Conservation (phyloP, 352 stramenopile genomes). For the Phytophthora nicotianae region DNA sequence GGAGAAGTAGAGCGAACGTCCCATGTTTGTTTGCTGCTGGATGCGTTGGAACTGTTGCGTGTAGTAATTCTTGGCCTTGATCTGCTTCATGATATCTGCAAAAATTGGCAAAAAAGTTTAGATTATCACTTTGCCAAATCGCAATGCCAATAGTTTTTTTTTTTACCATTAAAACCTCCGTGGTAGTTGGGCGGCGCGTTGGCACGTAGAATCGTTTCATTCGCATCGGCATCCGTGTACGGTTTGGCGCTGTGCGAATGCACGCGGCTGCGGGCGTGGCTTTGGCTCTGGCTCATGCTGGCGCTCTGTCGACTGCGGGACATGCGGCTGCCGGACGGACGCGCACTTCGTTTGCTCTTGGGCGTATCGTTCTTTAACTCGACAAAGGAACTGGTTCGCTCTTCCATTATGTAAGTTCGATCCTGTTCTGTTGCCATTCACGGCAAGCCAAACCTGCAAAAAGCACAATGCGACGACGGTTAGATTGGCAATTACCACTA, state of each 20-base stretch:
- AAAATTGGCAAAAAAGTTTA: constrained; percentile 4
- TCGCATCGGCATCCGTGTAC: constrained; percentile 66
- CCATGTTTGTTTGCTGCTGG: constrained; percentile 79
- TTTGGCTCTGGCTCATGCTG: constrained; percentile 38
- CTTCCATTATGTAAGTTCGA: constrained; percentile 48
- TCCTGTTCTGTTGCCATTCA: constrained; percentile 31
- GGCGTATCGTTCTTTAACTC: constrained; percentile 43
- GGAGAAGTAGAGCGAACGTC: constrained; percentile 63
- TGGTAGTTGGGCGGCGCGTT: constrained; percentile 74
- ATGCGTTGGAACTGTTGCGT: constrained; percentile 81
- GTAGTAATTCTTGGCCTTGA: constrained; percentile 81
- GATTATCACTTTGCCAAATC: constrained; percentile 4
- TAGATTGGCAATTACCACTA: constrained; percentile 2
- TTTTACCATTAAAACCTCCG: constrained; percentile 55
- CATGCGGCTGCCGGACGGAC: constrained; percentile 12
- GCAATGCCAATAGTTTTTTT: neutral
- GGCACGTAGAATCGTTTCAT: constrained; percentile 67
- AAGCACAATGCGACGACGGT: constrained; percentile 4
- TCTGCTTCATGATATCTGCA: constrained; percentile 80
- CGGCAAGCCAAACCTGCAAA: constrained; percentile 5
- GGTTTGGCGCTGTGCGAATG: constrained; percentile 33
- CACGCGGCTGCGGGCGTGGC: constrained; percentile 29
- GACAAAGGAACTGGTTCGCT: constrained; percentile 59
- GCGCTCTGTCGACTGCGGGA: constrained; percentile 37
- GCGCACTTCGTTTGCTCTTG: constrained; percentile 14